Base-by-base conservation (phyloP, 2,329 filamentous ascomycete species). In the Aurifilum marmelostoma region DNA sequence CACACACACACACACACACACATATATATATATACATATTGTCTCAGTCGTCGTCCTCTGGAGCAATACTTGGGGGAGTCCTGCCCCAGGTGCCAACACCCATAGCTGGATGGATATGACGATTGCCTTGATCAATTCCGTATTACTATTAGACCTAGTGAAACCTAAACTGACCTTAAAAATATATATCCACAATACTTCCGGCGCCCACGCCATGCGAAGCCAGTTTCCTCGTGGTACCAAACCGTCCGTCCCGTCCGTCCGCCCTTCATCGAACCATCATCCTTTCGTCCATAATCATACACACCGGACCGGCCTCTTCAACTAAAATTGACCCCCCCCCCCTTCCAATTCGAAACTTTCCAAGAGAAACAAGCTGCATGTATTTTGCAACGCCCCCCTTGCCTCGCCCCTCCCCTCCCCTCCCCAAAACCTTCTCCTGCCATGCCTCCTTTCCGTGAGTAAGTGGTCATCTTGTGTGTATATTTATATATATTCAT, bases 131-230 rank as follows among this genome's bases (percentile, higher is more conserved):
- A 52, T 65, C 68, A 68, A 65, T 65, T 32, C 39, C 24, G 32
- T 70, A 70, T 70, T 70, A 70, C 62, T 67, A 70, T 70, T 70
- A 70, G 14, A 63, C 62, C 63, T 70, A 62, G 58, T 63, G 39
- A 24, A 41, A 63, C 66, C 66, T 68, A 58, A 63, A 8, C 61
- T 63, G 41, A 63, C 39, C 61, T 41, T 47, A n/a, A 41, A 34
- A 34, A 34, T n/a, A 8, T 34, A 52, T 34, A 18, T 37, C 62
- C 47, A 65, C 61, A 29, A 24, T 12, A 39, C 32, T 41, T 50
- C 8, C 61, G 39, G 27, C 61, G n/a, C 39, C 39, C 52, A 41
- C 63, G 37, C 47, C 50, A 56, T 58, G 37, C 63, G 37, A 56
- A 32, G 54, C 41, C 54, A 43, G 65, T 39, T 32, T 41, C 65